Percentiles rank a stretch among this genome's conserved stretches.
These are phyloP conservation scores for Candida tetrigidarum DNA, from an alignment of 1,139 yeast genomes.

Conservation along the genomic window DNA sequence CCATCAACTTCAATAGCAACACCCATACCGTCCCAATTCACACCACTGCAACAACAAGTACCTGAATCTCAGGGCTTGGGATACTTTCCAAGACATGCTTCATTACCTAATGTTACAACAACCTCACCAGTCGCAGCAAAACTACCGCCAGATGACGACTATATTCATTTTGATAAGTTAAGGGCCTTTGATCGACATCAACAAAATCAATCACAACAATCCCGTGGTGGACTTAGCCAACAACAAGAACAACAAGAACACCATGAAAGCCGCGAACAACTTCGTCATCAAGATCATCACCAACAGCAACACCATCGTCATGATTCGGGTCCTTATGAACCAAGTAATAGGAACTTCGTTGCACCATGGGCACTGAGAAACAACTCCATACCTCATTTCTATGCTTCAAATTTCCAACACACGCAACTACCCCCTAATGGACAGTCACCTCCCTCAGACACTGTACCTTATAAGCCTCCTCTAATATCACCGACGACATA, in stretches of 20 bases:
- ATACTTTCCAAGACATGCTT: not conserved
- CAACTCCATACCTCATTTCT: not conserved
- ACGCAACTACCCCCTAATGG: not conserved
- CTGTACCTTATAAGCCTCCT: no score
- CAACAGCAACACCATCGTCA: not conserved
- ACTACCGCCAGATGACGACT: not conserved
- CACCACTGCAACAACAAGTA: not conserved
- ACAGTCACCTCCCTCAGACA: no score
- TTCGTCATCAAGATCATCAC: not conserved
- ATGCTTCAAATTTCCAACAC: not conserved
- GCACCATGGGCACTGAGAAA: not conserved
- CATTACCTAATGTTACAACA: not conserved
- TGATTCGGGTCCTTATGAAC: not conserved
- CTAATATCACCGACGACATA: no score
- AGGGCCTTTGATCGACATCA: not conserved
- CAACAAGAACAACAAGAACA: no score
- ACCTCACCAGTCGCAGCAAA: not conserved
- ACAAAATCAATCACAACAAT: not conserved
- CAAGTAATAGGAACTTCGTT: no score
- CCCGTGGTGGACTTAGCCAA: no score
- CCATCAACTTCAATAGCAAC: not conserved
- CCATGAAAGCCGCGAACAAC: no score
- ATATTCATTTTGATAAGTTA: not conserved
- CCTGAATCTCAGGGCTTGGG: not conserved
- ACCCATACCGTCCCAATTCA: not conserved